These are phyloP conservation scores for Debaryomyces sp. DNA, from an alignment of 1,139 yeast species.

Conservation along the genomic window DNA sequence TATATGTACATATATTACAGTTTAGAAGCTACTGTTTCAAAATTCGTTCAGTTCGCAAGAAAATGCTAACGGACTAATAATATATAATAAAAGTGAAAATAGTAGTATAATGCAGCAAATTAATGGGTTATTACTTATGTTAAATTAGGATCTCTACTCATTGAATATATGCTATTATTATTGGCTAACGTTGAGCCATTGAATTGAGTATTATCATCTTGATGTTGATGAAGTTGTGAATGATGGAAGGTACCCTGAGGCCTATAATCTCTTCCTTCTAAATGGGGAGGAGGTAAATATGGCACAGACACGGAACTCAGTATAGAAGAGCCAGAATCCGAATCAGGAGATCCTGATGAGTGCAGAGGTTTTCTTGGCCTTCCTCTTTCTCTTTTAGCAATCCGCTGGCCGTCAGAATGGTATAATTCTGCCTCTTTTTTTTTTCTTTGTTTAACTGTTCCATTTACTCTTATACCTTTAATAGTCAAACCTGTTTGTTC, in stretches of 20 bases:
- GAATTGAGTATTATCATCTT: neutral
- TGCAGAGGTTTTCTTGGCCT: conserved; percentile 17
- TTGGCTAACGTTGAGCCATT: neutral
- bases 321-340: neutral
- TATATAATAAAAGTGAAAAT: neutral
- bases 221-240: neutral
- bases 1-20: too few relatives aligned
- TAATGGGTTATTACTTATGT: neutral
- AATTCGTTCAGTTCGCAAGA: neutral
- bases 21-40: neutral
- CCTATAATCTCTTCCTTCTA: neutral
- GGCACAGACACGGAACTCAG: neutral
- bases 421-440: conserved; percentile 25
- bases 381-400: conserved; percentile 20
- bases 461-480: conserved; percentile 48
- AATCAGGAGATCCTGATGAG: neutral
- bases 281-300: neutral
- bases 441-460: conserved; percentile 30
- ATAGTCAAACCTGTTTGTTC: conserved; percentile 54
- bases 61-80: neutral
- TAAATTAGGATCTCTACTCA: neutral
- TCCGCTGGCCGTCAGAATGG: conserved; percentile 16
- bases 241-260: neutral
- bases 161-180: neutral
- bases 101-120: neutral